Evolutionary conservation across 371 early-diverging fungal genomes (phyloP), one percentile per base, ranked within the genome.

Genomic region (Mortierella sp.): DNA sequence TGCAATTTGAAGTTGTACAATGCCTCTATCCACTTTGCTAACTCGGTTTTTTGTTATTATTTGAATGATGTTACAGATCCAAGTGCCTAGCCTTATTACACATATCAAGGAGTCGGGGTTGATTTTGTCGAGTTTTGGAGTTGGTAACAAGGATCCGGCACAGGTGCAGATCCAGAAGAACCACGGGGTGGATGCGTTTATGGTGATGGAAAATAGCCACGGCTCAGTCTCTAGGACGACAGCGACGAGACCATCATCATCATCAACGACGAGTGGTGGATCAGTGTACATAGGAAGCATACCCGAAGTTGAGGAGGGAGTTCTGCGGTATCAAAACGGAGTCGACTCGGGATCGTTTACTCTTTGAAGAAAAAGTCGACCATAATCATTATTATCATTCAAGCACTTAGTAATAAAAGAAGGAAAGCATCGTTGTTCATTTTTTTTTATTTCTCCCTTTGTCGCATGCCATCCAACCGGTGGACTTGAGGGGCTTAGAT

Each of bases 51-150:
- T 29, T 65, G 40, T 19, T 64, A 16, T 48, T 16, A 13, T 43
- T 70, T 50, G 39, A 19, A 45, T 44, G 39, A 40, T 22, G 29
- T 65, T 50, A 70, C 88, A 95, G 92, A 92, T 96, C 34, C 93
- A 94, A 82, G 96, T 96, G 22, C 98, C 98, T 4, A 88, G 91
- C 19, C 84, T 98, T 47, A 94, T 97, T 79, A 91, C 91, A 43
- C 94, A 93, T 43, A 93, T 97, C 71, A 98, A 98, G 77, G 94
- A 96, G 83, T 92, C 92, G 61, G 98, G 98, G 0, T 81, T 98
- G 48, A 90, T 97, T 44, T 86, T 97, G 50, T 93, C 94, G 0
- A 95, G 97, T 24, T 95, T 94, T 86, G 98, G 98, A 4, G 74
- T 85, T 24, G 89, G 88, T 24, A 97, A 97, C 85, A 82, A 87